These are phyloP conservation scores for Huntiella decipiens DNA, from an alignment of 2,329 filamentous ascomycete species.

Conservation along the genomic window DNA sequence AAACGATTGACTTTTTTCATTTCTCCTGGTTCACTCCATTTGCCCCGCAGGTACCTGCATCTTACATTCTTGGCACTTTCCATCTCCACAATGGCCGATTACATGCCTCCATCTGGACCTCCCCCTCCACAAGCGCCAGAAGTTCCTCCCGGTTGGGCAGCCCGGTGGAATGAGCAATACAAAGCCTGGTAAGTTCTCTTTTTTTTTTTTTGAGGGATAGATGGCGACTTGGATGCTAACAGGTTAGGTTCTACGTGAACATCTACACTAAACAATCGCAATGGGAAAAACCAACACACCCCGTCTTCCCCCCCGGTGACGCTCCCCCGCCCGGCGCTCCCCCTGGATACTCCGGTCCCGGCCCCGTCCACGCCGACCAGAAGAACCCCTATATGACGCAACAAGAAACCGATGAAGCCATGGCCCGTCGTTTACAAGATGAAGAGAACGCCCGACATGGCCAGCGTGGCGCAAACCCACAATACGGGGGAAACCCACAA, in stretches of 20 bases:
- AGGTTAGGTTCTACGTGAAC: conserved; percentile 70
- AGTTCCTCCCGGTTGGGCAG: conserved; percentile 51
- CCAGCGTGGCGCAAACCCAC: conserved; percentile 16
- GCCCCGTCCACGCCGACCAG: conserved; percentile 33
- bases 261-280: conserved; percentile 72
- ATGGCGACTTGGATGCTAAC: conserved; percentile 1
- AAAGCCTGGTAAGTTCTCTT: conserved; percentile 47
- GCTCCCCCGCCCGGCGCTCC: conserved; percentile 37
- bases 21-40: not conserved
- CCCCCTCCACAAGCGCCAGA: conserved; percentile 46
- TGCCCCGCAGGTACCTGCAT: not conserved
- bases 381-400: conserved; percentile 45
- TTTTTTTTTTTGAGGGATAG: conserved; percentile 13
- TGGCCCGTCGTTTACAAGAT: conserved; percentile 62
- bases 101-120: conserved; percentile 32
- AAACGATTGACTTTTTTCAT: not conserved
- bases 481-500: conserved; percentile 8
- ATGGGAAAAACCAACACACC: conserved; percentile 67
- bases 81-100: conserved; percentile 29
- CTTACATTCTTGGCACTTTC: not conserved
- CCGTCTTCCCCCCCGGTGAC: conserved; percentile 34
- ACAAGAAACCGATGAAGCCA: conserved; percentile 54
- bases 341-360: conserved; percentile 39
- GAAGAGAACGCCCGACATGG: conserved; percentile 52
- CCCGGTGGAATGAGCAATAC: conserved; percentile 73